A percentile compares a stretch with the other conserved stretches of the same genome.
phyloP scores from a whole-genome alignment of 805 yeast species.

The Dipodascopsis uninucleata region DNA sequence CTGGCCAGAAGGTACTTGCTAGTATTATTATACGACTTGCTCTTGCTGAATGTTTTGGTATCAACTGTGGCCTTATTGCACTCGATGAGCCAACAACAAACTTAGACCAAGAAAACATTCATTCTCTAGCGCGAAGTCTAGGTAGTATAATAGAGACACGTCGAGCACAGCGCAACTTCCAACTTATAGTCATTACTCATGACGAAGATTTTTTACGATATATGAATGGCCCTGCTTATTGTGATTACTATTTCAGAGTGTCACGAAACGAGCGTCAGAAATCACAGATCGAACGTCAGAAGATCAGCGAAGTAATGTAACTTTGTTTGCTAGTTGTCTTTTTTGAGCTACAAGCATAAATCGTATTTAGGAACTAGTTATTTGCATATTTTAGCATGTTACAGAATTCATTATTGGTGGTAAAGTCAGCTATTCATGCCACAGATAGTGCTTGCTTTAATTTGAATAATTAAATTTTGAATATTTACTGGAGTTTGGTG shows the following conservation, averaged over 20 bases:
- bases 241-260: constrained; percentile 82
- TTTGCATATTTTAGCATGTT: too few species aligned
- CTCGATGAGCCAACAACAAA: constrained; percentile 98
- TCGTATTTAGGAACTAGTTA: too few species aligned
- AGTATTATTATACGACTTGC: constrained; percentile 88
- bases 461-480: too few species aligned
- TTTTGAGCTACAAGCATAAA: too few species aligned
- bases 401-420: too few species aligned
- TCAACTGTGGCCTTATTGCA: constrained; percentile 92
- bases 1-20: constrained; percentile 95
- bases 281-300: constrained; percentile 61
- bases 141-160: constrained; percentile 71
- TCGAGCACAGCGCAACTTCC: constrained; percentile 79
- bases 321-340: too few species aligned
- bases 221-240: constrained; percentile 79
- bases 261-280: constrained; percentile 76
- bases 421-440: too few species aligned
- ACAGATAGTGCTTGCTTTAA: too few species aligned
- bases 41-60: constrained; percentile 91
- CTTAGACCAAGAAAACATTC: constrained; percentile 83
- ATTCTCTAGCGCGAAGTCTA: constrained; percentile 77
- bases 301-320: constrained; percentile 20
- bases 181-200: constrained; percentile 91
- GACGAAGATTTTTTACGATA: constrained; percentile 85
- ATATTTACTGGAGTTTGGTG: too few species aligned